Evolutionary conservation across 345 rosid species (phyloP), one percentile per base, ranked within the genome.

Genomic region (Streptanthus diversifolius): DNA sequence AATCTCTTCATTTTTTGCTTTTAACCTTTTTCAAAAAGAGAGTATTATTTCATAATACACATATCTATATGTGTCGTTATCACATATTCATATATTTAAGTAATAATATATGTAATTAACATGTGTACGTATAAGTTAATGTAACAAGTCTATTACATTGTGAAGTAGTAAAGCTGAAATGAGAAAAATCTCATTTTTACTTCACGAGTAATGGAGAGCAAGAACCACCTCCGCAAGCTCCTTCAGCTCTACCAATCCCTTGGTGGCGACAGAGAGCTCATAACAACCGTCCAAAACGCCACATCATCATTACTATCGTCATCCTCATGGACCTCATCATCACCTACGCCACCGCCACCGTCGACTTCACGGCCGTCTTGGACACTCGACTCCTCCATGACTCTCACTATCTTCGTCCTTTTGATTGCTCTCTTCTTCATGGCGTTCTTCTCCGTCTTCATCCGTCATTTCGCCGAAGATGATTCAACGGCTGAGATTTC

Each of bases 391-490:
- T 74, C 85, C 70, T 72, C 82, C 60, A 73, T 83, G 79, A 82
- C 79, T 43, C 72, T 86, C 62, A 80, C 85, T n/a, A 18, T 81
- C 62, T 68, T 88, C 18, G 36, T 82, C 79, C 82, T 85, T 61
- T 58, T 88, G 61, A 25, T 76, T 21, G 83, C 78, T 66, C 85
- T 88, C 60, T 79, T 83, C 85, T 80, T 85, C 81, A 70, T 85
- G 79, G 85, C 84, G n/a, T 82, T 83, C 74, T 78, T 86, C 74
- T 88, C 88, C 39, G 69, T 86, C 64, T 86, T 76, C 73, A 19
- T 88, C 79, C 86, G 86, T 47, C 80, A 78, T 41, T 65, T 82
- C 30, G 54, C 79, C 36, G 60, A 66, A 7, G 72, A 75, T 10
- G 66, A 62, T 19, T 30, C 82, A 11, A 13, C 75, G 5, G 64